Percentiles rank a stretch among this genome's conserved stretches.
phyloP scores from a whole-genome alignment of 2,329 filamentous ascomycete species.

The Alternaria gansuensis region DNA sequence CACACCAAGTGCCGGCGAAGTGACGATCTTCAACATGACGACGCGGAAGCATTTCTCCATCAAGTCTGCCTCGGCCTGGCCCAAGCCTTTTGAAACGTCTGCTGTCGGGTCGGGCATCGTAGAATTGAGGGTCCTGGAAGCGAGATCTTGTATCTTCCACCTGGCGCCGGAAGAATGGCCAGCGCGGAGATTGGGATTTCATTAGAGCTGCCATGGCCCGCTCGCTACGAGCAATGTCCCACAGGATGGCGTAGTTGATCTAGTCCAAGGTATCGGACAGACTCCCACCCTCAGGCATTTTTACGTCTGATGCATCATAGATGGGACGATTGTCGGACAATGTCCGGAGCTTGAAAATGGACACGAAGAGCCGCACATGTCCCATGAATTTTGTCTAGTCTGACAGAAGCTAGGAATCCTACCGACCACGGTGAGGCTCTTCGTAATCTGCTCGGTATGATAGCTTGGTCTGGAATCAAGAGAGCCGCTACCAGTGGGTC shows the following conservation, averaged over 20 bases:
- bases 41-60: constrained; percentile 27
- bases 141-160: constrained; percentile 21
- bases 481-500: background rate
- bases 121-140: constrained; percentile 20
- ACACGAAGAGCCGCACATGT: constrained; percentile 15
- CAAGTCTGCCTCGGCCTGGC: constrained; percentile 25
- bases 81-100: constrained; percentile 15
- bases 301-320: constrained; percentile 7
- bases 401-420: constrained; percentile 17
- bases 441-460: background rate
- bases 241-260: constrained; percentile 5
- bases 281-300: constrained; percentile 15
- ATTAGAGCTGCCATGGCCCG: constrained; percentile 21
- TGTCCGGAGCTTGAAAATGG: constrained; percentile 3
- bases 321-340: constrained; percentile 1
- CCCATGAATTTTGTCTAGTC: constrained; percentile 20
- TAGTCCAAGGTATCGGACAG: constrained; percentile 12
- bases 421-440: constrained; percentile 37
- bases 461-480: constrained; percentile 15
- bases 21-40: constrained; percentile 5
- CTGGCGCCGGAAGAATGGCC: constrained; percentile 32
- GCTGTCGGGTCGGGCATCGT: constrained; percentile 19
- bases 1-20: constrained; percentile 4
- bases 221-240: constrained; percentile 23
- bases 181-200: constrained; percentile 25